These are phyloP conservation scores for Neurospora hispaniola DNA, from an alignment of 495 filamentous ascomycete genomes.

Conservation along the genomic window DNA sequence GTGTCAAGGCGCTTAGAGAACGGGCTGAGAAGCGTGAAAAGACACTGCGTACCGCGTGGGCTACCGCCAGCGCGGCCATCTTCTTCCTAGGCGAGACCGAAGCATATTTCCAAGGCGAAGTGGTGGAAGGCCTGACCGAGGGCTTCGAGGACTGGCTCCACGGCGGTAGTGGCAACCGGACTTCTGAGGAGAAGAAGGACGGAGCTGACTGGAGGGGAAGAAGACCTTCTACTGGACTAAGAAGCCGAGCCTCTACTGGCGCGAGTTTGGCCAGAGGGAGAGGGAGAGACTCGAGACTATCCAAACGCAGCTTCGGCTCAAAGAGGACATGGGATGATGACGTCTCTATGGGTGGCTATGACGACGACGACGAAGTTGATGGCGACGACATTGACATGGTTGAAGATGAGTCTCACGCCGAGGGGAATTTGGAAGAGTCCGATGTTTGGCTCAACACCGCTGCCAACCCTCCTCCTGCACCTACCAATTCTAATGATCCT, in stretches of 20 bases:
- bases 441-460: background rate
- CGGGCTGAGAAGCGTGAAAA: constrained; percentile 46
- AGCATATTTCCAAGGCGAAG: constrained; percentile 80
- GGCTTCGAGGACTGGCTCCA: constrained; percentile 46
- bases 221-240: background rate
- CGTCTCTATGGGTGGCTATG: background rate
- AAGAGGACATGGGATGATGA: background rate
- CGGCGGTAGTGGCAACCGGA: constrained; percentile 20
- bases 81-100: constrained; percentile 82
- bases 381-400: constrained; percentile 15
- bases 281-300: background rate
- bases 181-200: constrained; percentile 6
- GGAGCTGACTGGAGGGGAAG: background rate
- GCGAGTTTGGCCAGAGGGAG: background rate
- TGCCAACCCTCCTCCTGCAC: background rate
- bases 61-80: constrained; percentile 67
- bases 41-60: constrained; percentile 74
- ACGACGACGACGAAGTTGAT: background rate
- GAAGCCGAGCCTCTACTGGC: constrained; percentile 10
- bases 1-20: constrained; percentile 37
- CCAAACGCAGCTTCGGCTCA: background rate
- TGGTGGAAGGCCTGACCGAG: constrained; percentile 67
- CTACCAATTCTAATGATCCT: background rate
- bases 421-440: background rate
- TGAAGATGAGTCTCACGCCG: constrained; percentile 5